Conservation (phyloP, 192 early-diverging fungal species). For the Rhizophagus sp. region DNA sequence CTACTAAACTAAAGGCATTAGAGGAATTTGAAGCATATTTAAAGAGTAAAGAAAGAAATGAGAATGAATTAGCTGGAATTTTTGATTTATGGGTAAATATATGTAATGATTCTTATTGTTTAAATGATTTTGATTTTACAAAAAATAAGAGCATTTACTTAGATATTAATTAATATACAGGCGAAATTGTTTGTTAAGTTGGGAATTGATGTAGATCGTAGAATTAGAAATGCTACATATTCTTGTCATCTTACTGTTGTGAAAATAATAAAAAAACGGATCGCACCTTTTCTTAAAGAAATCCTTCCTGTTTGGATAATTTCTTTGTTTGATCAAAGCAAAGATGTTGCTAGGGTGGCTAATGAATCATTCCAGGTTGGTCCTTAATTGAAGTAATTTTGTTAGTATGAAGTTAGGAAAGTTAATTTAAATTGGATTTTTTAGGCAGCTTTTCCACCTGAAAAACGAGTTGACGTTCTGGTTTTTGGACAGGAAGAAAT, state of each 20-base stretch:
- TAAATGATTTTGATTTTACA: conserved; percentile 30
- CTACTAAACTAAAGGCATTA: conserved; percentile 84
- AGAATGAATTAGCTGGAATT: conserved; percentile 24
- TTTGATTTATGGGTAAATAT: conserved; percentile 52
- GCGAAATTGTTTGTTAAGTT: conserved; percentile 64
- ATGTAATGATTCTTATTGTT: conserved; percentile 17
- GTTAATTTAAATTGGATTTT: background rate
- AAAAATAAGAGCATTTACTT: conserved; percentile 7
- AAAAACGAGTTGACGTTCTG: conserved; percentile 75
- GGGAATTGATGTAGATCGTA: conserved; percentile 79
- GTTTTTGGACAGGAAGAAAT: conserved; percentile 78
- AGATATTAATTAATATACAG: conserved; percentile 48
- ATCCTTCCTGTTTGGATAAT: conserved; percentile 85
- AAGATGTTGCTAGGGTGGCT: conserved; percentile 72
- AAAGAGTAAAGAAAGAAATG: conserved; percentile 39
- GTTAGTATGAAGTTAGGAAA: background rate
- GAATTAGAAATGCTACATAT: conserved; percentile 72
- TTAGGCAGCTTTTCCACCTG: conserved; percentile 77
- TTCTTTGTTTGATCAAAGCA: conserved; percentile 77
- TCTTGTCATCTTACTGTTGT: conserved; percentile 70
- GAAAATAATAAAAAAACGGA: conserved; percentile 63
- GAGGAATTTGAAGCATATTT: conserved; percentile 78
- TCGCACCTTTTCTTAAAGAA: conserved; percentile 81
- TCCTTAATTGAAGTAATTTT: background rate
- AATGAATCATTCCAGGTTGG: conserved; percentile 66